Percentiles rank a stretch among this genome's conserved stretches.
phyloP scores from a whole-genome alignment of 179 eudicot species.

The Spergularia azorica region DNA sequence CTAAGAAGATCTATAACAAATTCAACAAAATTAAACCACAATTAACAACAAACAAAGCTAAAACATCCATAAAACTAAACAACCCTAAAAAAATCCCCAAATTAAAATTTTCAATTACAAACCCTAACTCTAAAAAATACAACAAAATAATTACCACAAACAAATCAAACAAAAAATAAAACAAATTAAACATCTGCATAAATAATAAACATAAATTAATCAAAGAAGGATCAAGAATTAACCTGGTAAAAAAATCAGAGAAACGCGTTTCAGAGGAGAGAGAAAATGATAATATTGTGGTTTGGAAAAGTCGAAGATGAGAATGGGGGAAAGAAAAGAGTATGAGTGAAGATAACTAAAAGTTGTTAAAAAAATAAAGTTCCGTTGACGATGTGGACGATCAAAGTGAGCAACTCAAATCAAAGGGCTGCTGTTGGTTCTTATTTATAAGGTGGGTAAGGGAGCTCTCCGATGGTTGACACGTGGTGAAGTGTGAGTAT shows the following conservation, averaged over 20 bases:
- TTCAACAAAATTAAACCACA: constrained; percentile 13
- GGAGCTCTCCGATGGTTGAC: neutral
- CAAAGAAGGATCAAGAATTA: neutral
- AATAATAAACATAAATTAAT: neutral
- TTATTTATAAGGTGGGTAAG: neutral
- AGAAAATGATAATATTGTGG: constrained; percentile 10
- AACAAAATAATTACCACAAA: neutral
- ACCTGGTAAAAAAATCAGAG: constrained; percentile 2
- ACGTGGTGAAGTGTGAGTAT: constrained; percentile 5
- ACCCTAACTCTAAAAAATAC: neutral
- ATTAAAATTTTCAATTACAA: neutral
- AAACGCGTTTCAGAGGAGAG: neutral
- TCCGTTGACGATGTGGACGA: constrained; percentile 21
- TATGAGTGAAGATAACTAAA: neutral
- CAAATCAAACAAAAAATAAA: neutral
- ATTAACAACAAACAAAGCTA: neutral
- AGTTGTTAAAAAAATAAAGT: neutral
- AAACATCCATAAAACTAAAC: neutral
- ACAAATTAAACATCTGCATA: neutral
- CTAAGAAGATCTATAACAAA: constrained; percentile 30
- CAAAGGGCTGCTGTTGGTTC: neutral
- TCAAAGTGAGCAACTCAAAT: constrained; percentile 8
- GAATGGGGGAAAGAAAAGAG: neutral
- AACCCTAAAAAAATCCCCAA: neutral
- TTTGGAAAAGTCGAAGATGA: constrained; percentile 14